Evolutionary conservation across 2,329 filamentous ascomycete genomes (phyloP).

Genomic region (Cladosporium sp.): DNA sequence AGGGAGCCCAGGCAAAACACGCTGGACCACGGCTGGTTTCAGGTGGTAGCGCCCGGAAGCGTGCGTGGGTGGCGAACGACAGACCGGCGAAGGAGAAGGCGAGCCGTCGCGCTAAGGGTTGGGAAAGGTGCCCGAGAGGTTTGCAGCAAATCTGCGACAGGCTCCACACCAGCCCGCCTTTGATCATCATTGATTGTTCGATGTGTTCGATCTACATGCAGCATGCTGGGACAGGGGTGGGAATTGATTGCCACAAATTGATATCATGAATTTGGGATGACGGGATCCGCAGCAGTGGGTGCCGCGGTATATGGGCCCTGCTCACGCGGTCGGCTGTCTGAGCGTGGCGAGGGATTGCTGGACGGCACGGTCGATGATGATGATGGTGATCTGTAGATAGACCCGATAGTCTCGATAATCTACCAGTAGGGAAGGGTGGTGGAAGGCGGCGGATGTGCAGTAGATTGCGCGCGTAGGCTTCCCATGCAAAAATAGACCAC

Average conservation of each 20-base stretch:
- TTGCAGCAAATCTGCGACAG: conserved; percentile 17
- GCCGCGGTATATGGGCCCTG: background rate
- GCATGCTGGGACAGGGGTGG: conserved; percentile 14
- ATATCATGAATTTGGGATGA: background rate
- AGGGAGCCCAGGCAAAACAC: conserved; percentile 12
- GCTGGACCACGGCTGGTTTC: conserved; percentile 12
- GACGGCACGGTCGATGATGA: background rate
- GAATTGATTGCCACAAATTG: conserved; percentile 2
- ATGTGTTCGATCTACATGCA: conserved; percentile 15
- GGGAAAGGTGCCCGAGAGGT: conserved; percentile 11
- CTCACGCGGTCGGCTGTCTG: background rate
- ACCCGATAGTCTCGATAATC: background rate
- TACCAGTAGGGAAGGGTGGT: background rate
- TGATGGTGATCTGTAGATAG: background rate
- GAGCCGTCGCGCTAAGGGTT: conserved; percentile 7
- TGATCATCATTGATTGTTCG: background rate
- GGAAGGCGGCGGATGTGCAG: conserved; percentile 6
- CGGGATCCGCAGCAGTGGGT: background rate
- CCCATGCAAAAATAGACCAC: conserved; percentile 10
- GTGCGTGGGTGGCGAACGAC: background rate
- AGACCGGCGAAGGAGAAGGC: background rate
- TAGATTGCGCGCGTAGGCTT: background rate
- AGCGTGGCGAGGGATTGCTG: conserved; percentile 13
- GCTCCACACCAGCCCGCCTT: conserved; percentile 7
- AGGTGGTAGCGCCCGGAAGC: background rate